Conservation (phyloP, 192 early-diverging fungal genomes). For the Coemansia sp. region DNA sequence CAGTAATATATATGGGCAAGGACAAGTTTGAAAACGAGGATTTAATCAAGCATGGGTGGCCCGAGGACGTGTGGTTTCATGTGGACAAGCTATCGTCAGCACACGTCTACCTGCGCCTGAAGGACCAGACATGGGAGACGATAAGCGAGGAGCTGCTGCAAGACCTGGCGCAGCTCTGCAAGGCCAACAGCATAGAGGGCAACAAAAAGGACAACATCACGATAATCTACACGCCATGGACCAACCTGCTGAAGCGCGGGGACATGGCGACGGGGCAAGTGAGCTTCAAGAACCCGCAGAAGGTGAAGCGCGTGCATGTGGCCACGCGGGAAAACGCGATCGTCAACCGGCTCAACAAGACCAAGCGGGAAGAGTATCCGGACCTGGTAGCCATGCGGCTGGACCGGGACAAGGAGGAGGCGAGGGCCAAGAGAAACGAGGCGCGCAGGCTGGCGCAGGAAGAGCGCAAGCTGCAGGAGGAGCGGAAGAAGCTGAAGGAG, state of each 20-base stretch:
- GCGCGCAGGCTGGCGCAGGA: constrained; percentile 54
- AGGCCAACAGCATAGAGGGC: constrained; percentile 96
- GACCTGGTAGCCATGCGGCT: constrained; percentile 77
- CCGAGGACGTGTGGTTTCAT: constrained; percentile 94
- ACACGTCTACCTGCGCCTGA: constrained; percentile 91
- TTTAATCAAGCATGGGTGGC: constrained; percentile 91
- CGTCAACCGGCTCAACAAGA: constrained; percentile 94
- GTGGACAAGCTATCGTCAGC: constrained; percentile 96
- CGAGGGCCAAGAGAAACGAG: constrained; percentile 22
- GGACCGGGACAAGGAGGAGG: constrained; percentile 53
- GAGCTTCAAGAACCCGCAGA: constrained; percentile 75
- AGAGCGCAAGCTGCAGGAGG: constrained; percentile 29
- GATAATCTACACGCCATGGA: constrained; percentile 90
- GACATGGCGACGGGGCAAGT: constrained; percentile 98
- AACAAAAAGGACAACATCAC: constrained; percentile 91
- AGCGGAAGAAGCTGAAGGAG: constrained; percentile 44
- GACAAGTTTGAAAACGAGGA: constrained; percentile 99
- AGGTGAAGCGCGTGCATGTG: constrained; percentile 80
- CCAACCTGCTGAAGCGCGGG: constrained; percentile 85
- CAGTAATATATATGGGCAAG: constrained; percentile 93
- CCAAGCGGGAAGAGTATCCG: constrained; percentile 69
- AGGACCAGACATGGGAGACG: constrained; percentile 72
- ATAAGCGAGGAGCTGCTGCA: constrained; percentile 71
- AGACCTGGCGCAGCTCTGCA: constrained; percentile 91
- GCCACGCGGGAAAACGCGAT: constrained; percentile 75